Evolutionary conservation across 2,329 filamentous ascomycete species (phyloP).

Genomic region (Fusarium graminum): DNA sequence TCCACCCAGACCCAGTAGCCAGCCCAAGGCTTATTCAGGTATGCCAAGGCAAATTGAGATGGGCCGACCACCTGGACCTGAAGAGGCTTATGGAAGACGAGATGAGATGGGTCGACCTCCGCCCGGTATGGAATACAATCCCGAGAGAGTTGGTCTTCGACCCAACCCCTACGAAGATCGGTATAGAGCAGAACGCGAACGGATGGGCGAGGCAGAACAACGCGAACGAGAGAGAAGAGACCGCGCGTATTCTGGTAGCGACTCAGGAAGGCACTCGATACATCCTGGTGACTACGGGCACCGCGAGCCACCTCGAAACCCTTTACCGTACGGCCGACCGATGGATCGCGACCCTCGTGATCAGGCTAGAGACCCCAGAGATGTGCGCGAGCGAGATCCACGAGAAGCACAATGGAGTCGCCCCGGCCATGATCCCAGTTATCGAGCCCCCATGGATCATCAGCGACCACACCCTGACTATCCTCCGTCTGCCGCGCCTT

Average conservation of each 20-base stretch:
- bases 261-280: slow-evolving; percentile 60
- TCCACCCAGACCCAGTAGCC: slow-evolving; percentile 65
- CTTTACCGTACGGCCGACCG: slow-evolving; percentile 60
- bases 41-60: slow-evolving; percentile 63
- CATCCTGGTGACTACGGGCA: slow-evolving; percentile 57
- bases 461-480: slow-evolving; percentile 63
- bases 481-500: slow-evolving; percentile 58
- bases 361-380: slow-evolving; percentile 54
- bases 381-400: slow-evolving; percentile 53
- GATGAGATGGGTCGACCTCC: slow-evolving; percentile 60
- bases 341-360: slow-evolving; percentile 58
- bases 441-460: slow-evolving; percentile 56
- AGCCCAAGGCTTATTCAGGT: slow-evolving; percentile 63
- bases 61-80: slow-evolving; percentile 55
- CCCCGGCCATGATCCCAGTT: slow-evolving; percentile 51
- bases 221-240: slow-evolving; percentile 60
- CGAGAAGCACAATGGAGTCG: slow-evolving; percentile 55
- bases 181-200: slow-evolving; percentile 63
- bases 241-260: slow-evolving; percentile 64
- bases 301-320: slow-evolving; percentile 60
- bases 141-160: slow-evolving; percentile 62
- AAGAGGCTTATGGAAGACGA: slow-evolving; percentile 63
- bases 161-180: slow-evolving; percentile 65
- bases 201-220: slow-evolving; percentile 60
- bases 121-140: slow-evolving; percentile 64